Conservation (phyloP, 176 grass and related monocot genomes). For the Hsuehochloa calcarea region DNA sequence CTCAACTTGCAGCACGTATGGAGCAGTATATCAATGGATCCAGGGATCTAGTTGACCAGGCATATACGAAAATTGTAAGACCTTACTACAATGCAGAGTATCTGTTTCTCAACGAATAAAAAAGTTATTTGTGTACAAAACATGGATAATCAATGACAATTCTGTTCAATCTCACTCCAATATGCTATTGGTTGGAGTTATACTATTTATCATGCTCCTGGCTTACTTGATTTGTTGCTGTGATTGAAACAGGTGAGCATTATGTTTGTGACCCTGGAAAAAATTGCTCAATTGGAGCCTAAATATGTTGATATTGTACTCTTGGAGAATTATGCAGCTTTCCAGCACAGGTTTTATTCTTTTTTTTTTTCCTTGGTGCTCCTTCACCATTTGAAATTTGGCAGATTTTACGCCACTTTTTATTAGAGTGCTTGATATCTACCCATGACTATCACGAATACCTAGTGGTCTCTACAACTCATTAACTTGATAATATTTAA, state of each 20-base stretch:
- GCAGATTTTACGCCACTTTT: not conserved
- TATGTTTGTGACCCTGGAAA: slow-evolving; percentile 96
- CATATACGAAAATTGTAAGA: slow-evolving; percentile 91
- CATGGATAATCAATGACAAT: not conserved
- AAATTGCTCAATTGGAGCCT: slow-evolving; percentile 81
- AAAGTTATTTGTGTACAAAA: not conserved
- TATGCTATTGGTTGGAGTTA: not conserved
- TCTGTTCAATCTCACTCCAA: not conserved
- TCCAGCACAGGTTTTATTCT: slow-evolving; percentile 67
- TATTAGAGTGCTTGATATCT: not conserved
- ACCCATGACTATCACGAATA: not conserved
- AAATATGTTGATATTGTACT: slow-evolving; percentile 93
- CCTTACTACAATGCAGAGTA: not conserved
- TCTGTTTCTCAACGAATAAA: not conserved
- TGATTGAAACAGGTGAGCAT: slow-evolving; percentile 60
- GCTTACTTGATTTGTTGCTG: slow-evolving; percentile 14
- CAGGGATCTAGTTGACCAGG: slow-evolving; percentile 90
- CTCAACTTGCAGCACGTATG: slow-evolving; percentile 82
- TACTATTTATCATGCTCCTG: not conserved
- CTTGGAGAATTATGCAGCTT: slow-evolving; percentile 93
- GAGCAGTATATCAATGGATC: slow-evolving; percentile 86
- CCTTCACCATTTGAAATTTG: not conserved
- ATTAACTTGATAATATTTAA: slow-evolving; percentile 22
- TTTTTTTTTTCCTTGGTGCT: not conserved
- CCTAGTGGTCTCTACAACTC: not conserved